Percentiles rank a stretch among this genome's conserved stretches.
Conservation (phyloP, 352 stramenopile species). For the Pythium utonaiense region DNA sequence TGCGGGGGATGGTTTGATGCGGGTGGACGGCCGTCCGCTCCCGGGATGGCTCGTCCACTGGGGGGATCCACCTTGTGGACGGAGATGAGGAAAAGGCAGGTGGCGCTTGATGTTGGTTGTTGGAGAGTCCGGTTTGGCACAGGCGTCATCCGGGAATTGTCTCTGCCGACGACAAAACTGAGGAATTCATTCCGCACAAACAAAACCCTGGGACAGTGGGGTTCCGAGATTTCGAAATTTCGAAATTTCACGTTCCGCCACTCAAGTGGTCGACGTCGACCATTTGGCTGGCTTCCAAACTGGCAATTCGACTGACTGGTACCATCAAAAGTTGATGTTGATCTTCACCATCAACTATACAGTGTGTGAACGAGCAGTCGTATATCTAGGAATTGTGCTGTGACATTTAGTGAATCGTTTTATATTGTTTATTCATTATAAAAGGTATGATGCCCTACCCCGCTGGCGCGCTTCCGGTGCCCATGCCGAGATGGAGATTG, state of each 20-base stretch:
- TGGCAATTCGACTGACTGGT: not conserved
- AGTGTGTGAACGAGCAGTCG: not conserved
- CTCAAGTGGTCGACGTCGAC: slow-evolving; percentile 3
- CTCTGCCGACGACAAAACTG: not conserved
- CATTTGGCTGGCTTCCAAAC: slow-evolving; percentile 4
- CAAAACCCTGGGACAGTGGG: not conserved
- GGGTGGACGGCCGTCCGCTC: slow-evolving; percentile 19
- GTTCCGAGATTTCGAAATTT: not conserved
- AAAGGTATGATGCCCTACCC: not conserved
- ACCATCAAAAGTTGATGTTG: not conserved
- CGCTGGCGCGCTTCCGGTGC: not conserved
- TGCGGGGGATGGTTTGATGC: not conserved
- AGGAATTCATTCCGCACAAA: not conserved
- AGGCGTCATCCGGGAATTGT: not conserved
- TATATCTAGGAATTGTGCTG: too few relatives aligned
- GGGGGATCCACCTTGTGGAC: not conserved
- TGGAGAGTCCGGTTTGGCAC: not conserved
- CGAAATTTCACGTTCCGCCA: not conserved
- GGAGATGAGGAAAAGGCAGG: not conserved
- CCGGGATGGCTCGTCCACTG: slow-evolving; percentile 1
- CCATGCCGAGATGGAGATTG: not conserved
- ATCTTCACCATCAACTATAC: not conserved
- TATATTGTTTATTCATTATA: not conserved
- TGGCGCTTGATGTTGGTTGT: not conserved
- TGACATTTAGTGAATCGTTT: not conserved